Conservation (phyloP, 1,284 basidiomycete species). For the Moesziomyces antarcticus region DNA sequence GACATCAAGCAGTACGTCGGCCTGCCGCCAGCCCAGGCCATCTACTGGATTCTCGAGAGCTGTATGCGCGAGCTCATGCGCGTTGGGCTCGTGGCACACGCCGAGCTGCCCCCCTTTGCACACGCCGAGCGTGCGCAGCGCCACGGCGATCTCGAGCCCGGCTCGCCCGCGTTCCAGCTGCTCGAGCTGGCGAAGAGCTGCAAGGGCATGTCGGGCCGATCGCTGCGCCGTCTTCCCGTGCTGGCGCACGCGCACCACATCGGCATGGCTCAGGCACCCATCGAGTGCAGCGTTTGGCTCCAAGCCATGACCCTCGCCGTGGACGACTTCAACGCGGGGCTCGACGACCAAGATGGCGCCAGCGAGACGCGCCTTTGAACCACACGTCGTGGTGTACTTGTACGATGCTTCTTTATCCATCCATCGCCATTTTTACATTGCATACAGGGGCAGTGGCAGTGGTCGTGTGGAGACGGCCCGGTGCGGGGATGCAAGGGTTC, state of each 20-base stretch:
- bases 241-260: conserved; percentile 88
- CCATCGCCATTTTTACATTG: no score
- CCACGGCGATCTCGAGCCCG: not conserved
- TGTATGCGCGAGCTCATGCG: conserved; percentile 83
- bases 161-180: conserved; percentile 72
- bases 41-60: conserved; percentile 90
- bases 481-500: no score
- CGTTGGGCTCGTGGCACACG: conserved; percentile 76
- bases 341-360: no score
- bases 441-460: no score
- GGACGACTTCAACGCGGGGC: conserved; percentile 14
- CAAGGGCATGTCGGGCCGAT: conserved; percentile 87
- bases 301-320: conserved; percentile 48
- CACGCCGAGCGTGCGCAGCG: not conserved
- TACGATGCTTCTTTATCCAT: no score
- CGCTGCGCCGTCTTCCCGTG: conserved; percentile 87
- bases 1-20: conserved; percentile 96
- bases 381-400: no score
- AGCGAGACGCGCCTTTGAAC: no score
- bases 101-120: conserved; percentile 11
- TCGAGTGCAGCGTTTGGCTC: conserved; percentile 41
- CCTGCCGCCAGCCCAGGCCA: conserved; percentile 85
- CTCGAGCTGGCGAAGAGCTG: conserved; percentile 78
- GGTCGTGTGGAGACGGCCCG: no score
- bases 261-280: conserved; percentile 52